A percentile compares a stretch with the other conserved stretches of the same genome.
Conservation (phyloP, 306 rosid species). For the Citrullus colocynthis region DNA sequence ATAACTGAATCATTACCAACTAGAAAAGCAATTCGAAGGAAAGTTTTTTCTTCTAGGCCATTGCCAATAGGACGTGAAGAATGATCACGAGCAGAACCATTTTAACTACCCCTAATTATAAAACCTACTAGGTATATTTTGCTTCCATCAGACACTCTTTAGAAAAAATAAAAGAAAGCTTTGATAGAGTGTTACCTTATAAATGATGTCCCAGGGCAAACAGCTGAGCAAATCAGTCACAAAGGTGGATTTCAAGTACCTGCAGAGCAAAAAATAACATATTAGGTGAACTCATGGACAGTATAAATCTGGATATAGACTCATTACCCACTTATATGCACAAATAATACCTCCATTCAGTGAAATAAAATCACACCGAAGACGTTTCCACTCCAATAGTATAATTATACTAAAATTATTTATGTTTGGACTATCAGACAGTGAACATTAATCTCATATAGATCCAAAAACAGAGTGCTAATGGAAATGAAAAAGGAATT, state of each 20-base stretch:
- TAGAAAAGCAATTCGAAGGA: neutral
- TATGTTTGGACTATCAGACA: neutral
- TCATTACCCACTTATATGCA: no score
- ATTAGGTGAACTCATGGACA: neutral
- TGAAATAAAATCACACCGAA: neutral
- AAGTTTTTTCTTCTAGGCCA: neutral
- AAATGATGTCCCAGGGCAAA: constrained; percentile 91
- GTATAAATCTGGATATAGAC: no score
- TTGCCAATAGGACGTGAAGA: neutral
- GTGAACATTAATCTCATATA: neutral
- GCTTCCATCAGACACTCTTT: neutral
- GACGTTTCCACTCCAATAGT: neutral
- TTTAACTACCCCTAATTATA: neutral
- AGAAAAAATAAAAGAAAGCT: neutral
- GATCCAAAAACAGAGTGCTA: neutral
- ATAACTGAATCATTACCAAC: neutral
- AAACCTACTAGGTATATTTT: neutral
- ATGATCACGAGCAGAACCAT: neutral
- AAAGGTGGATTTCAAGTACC: constrained; percentile 69
- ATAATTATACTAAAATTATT: neutral
- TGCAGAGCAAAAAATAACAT: constrained; percentile 8
- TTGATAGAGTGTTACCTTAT: constrained; percentile 37
- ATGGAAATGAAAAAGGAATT: neutral
- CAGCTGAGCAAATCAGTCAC: constrained; percentile 71
- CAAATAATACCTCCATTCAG: no score